These are phyloP conservation scores for Eragrostis curvula DNA, from an alignment of 176 grass and related monocot species.

Conservation along the genomic window DNA sequence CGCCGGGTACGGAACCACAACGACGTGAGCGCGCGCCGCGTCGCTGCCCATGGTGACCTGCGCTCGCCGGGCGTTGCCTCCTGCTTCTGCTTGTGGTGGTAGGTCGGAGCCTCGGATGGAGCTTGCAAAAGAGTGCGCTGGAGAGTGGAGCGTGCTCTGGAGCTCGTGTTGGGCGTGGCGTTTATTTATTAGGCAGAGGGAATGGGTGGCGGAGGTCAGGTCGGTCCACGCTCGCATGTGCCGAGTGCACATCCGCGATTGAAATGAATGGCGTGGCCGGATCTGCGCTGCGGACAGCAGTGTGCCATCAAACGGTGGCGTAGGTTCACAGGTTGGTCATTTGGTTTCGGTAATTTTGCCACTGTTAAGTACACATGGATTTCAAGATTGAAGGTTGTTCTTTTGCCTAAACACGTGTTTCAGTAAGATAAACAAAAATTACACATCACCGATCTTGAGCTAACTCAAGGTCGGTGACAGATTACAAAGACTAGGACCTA, in stretches of 20 bases:
- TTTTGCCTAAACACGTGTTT: no score
- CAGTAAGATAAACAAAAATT: no score
- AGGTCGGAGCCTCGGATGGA: no score
- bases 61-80: no score
- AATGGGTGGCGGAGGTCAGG: neutral
- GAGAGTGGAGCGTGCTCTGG: neutral
- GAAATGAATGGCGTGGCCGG: neutral
- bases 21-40: neutral
- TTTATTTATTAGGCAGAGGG: neutral
- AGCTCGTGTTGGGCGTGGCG: neutral
- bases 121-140: neutral
- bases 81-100: neutral
- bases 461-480: no score
- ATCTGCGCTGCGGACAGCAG: neutral
- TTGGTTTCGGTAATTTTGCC: no score
- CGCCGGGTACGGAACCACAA: conserved; percentile 42
- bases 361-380: no score
- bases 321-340: neutral
- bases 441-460: no score
- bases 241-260: neutral
- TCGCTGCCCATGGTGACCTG: neutral
- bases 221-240: neutral
- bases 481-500: no score
- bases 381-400: no score
- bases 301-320: neutral